Percentiles rank a stretch among this genome's conserved stretches.
phyloP scores from a whole-genome alignment of 495 filamentous ascomycete species.

The Chaetomium tenue region DNA sequence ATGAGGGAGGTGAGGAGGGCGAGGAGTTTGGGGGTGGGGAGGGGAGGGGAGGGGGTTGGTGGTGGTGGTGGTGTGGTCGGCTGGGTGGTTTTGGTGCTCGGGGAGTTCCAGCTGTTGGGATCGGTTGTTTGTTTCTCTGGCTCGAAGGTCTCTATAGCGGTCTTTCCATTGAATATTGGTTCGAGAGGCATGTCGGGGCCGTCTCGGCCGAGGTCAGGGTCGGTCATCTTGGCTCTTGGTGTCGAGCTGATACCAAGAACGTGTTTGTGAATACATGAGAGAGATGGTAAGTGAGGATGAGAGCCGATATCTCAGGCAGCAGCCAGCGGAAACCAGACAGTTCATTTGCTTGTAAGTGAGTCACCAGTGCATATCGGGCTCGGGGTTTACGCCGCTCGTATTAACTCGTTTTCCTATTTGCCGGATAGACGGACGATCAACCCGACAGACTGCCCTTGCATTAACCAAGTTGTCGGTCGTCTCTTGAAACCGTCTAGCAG shows the following conservation, averaged over 20 bases:
- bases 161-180: neutral
- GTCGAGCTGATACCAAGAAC: neutral
- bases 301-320: neutral
- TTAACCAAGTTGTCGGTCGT: neutral
- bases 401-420: neutral
- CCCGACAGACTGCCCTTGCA: neutral
- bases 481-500: neutral
- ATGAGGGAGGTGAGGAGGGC: neutral
- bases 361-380: neutral
- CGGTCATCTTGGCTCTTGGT: neutral
- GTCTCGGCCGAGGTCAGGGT: neutral
- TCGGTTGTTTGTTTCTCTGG: neutral
- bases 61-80: neutral
- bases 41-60: neutral
- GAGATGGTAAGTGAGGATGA: neutral
- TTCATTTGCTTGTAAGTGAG: neutral
- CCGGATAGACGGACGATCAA: neutral
- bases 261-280: neutral
- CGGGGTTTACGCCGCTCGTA: neutral
- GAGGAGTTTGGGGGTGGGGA: neutral
- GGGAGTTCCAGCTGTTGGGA: neutral
- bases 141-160: neutral
- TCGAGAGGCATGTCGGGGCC: neutral
- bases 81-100: neutral
- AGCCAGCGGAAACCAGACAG: neutral